These are phyloP conservation scores for Bremia lactucae DNA, from an alignment of 352 stramenopile genomes.

Conservation along the genomic window DNA sequence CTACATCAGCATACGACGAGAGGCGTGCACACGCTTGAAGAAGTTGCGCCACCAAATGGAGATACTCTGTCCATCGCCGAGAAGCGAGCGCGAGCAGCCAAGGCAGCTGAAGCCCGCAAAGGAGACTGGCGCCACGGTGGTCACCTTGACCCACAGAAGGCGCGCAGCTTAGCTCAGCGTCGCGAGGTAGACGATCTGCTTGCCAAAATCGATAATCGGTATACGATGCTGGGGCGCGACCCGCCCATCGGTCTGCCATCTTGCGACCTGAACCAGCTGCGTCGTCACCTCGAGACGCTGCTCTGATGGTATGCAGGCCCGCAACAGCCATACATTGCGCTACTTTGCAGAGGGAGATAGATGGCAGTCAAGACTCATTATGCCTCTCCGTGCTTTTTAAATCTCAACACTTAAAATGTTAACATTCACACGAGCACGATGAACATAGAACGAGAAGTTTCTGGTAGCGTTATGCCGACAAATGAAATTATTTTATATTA, in stretches of 20 bases:
- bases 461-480: too few species aligned
- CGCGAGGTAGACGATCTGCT: conserved; percentile 80
- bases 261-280: conserved; percentile 68
- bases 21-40: conserved; percentile 4
- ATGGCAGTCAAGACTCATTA: too few species aligned
- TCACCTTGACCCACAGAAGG: conserved; percentile 47
- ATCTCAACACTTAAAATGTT: too few species aligned
- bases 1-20: neutral
- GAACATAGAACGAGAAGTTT: too few species aligned
- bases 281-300: conserved; percentile 62
- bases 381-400: too few species aligned
- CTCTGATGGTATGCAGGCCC: conserved; percentile 14
- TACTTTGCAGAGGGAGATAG: too few species aligned
- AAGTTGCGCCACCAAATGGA: conserved; percentile 3
- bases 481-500: too few species aligned
- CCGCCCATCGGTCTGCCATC: conserved; percentile 71
- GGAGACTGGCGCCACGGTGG: conserved; percentile 74
- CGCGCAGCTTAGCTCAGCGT: conserved; percentile 44
- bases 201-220: conserved; percentile 70
- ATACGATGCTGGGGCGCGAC: conserved; percentile 63
- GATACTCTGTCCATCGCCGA: conserved; percentile 46
- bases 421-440: too few species aligned
- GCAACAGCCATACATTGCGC: too few species aligned
- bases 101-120: conserved; percentile 56
- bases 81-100: conserved; percentile 48